phyloP scores from a whole-genome alignment of 2,329 filamentous ascomycete species.

The Hypoxylon sp. region DNA sequence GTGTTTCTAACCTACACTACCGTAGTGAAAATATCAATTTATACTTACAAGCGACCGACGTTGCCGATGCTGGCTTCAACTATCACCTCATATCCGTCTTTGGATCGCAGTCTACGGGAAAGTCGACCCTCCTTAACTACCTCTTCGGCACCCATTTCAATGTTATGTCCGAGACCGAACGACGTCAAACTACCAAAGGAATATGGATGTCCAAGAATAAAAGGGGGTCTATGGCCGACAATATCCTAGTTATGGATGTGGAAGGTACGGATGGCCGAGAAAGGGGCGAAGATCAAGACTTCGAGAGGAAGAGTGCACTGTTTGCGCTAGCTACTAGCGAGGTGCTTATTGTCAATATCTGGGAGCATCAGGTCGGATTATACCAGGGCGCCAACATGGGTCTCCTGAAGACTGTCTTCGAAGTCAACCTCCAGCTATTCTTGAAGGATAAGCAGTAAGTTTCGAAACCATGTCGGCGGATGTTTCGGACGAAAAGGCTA shows the following conservation, averaged over 20 bases:
- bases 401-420: constrained; percentile 96
- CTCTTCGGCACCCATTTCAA: constrained; percentile 96
- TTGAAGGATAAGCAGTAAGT: constrained; percentile 91
- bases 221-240: constrained; percentile 84
- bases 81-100: constrained; percentile 99
- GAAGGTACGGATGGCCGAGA: constrained; percentile 97
- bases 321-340: constrained; percentile 98
- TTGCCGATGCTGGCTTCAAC: constrained; percentile 94
- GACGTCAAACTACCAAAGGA: constrained; percentile 97
- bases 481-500: constrained; percentile 25
- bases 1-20: constrained; percentile 33
- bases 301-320: constrained; percentile 96
- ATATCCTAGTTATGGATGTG: constrained; percentile 99
- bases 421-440: constrained; percentile 97
- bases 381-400: constrained; percentile 99
- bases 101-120: constrained; percentile 97
- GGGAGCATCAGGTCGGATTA: constrained; percentile 98
- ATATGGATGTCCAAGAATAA: constrained; percentile 99
- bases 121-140: constrained; percentile 95
- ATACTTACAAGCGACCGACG: constrained; percentile 83
- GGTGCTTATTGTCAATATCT: constrained; percentile 98
- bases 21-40: constrained; percentile 78
- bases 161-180: constrained; percentile 95
- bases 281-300: constrained; percentile 97
- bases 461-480: neutral